Evolutionary conservation across 2,329 filamentous ascomycete species (phyloP), one percentile per base, ranked within the genome.

Genomic region (Monosporascus sp.): DNA sequence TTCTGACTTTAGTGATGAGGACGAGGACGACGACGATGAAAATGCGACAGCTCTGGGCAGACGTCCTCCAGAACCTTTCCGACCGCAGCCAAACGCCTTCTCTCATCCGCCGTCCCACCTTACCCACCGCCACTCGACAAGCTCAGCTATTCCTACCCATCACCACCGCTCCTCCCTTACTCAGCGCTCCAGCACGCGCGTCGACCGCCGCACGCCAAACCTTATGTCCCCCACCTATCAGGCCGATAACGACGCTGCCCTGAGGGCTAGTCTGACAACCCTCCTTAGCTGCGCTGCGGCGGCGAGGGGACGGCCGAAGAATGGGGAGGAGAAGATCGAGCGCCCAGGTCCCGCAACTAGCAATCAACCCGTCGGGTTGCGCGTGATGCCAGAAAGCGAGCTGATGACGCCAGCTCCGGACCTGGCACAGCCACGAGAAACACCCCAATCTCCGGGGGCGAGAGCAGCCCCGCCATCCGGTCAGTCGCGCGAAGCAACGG

Each of bases 281-380:
- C 80, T 99, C 14, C 82, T 99, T 14, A 97, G 93, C n/a, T 96
- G 91, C 64, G 93, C 91, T 0, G 91, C 92, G 3, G 94, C 93
- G 0, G 94, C 93, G 1, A 83, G 94, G 44, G 88, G 88, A 4
- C 76, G 94, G 17, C 84, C 87, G 1, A 96, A 94, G 66, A 74
- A 76, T 17, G 76, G 76, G 49, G 65, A 67, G 38, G 61, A 65
- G 47, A 40, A 62, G 41, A 66, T 66, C 14, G 74, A 76, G 51
- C 70, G 70, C 47, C 60, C 70, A 24, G 73, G 74, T 24, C 66
- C 78, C 43, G 69, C 76, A 6, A 73, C 73, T 3, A 75, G 77
- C 62, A 71, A 68, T 51, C 79, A 82, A 57, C 81, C 81, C 1
- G 78, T 86, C 69, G 79, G 80, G 55, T 66, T 87, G 41, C 76